phyloP scores from a whole-genome alignment of 2,329 filamentous ascomycete species.

The Cladosporium cucumerinum region DNA sequence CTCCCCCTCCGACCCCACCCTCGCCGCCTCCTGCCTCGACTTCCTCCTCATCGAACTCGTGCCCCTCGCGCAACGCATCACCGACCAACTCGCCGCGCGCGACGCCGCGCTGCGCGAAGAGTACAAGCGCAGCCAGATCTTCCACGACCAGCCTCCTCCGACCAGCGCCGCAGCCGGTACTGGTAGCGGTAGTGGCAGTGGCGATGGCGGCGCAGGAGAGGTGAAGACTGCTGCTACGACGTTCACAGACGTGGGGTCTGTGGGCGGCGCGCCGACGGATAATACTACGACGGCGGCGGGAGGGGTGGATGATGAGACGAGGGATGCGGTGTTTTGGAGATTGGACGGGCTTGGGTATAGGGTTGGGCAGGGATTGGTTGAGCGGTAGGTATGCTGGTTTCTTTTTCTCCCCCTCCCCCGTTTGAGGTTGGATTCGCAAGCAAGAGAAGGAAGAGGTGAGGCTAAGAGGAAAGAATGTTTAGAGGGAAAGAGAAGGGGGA shows the following conservation, averaged over 20 bases:
- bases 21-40: slow-evolving; percentile 84
- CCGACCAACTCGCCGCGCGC: slow-evolving; percentile 63
- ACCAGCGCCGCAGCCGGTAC: not conserved
- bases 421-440: not conserved
- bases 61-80: slow-evolving; percentile 84
- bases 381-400: slow-evolving; percentile 60
- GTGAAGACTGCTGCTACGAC: not conserved
- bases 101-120: slow-evolving; percentile 41
- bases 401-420: no score
- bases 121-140: slow-evolving; percentile 29
- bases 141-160: slow-evolving; percentile 22
- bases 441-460: not conserved
- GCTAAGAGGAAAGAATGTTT: no score
- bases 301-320: slow-evolving; percentile 66
- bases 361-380: slow-evolving; percentile 86
- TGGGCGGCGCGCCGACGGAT: slow-evolving; percentile 10
- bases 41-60: slow-evolving; percentile 96
- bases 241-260: slow-evolving; percentile 1
- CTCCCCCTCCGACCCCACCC: slow-evolving; percentile 25
- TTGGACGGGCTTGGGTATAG: slow-evolving; percentile 84
- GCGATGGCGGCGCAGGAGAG: not conserved
- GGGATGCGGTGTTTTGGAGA: slow-evolving; percentile 80
- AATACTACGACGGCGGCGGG: slow-evolving; percentile 9
- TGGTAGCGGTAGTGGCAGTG: not conserved
- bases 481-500: not conserved